phyloP scores from a whole-genome alignment of 306 rosid species.

The Cicer cuneatum region DNA sequence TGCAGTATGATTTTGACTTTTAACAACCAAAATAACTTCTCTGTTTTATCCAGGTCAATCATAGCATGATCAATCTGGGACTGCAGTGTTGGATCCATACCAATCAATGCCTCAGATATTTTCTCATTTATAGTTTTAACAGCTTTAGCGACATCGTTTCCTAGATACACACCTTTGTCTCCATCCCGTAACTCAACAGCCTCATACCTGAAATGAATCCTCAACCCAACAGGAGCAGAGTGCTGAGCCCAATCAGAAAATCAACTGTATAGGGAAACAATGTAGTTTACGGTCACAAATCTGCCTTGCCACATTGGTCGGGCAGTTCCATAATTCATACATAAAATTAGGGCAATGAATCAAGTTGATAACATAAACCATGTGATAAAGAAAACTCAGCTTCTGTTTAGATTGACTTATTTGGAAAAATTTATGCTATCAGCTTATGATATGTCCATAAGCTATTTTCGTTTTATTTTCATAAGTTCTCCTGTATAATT shows the following conservation, averaged over 20 bases:
- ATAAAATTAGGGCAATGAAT: no score
- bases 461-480: no score
- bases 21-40: slow-evolving; percentile 51
- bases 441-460: no score
- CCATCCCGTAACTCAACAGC: slow-evolving; percentile 93
- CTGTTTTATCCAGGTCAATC: slow-evolving; percentile 94
- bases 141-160: slow-evolving; percentile 82
- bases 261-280: slow-evolving; percentile 17
- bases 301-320: not conserved
- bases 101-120: slow-evolving; percentile 84
- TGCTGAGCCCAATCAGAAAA: slow-evolving; percentile 20
- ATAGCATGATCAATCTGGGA: slow-evolving; percentile 93
- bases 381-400: no score
- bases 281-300: slow-evolving; percentile 11
- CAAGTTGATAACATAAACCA: no score
- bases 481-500: no score
- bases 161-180: slow-evolving; percentile 83
- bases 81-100: slow-evolving; percentile 94
- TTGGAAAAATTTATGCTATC: no score
- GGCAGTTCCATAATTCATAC: no score
- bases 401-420: no score
- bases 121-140: slow-evolving; percentile 85
- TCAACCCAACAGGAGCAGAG: slow-evolving; percentile 20
- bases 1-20: slow-evolving; percentile 15
- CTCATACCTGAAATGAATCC: slow-evolving; percentile 72